These are phyloP conservation scores for Maudiozyma saulgeensis DNA, from an alignment of 805 yeast genomes.

Conservation along the genomic window DNA sequence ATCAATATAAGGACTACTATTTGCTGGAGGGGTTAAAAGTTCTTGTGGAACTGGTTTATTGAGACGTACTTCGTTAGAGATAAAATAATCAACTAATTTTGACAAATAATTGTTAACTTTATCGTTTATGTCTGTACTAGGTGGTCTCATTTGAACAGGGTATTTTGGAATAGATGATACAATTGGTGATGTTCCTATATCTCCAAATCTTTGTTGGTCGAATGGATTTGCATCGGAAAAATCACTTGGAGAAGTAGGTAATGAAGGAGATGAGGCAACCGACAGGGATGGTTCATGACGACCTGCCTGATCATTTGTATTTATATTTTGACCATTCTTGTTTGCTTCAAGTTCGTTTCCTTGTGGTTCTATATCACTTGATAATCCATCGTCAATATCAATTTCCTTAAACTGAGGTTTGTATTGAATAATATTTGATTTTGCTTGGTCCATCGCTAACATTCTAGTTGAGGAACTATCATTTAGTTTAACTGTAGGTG, in stretches of 20 bases:
- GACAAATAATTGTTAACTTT: constrained; percentile 27
- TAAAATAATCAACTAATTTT: constrained; percentile 26
- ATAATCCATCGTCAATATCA: constrained; percentile 30
- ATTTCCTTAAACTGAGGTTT: constrained; percentile 23
- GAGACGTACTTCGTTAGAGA: constrained; percentile 24
- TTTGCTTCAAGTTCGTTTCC: not conserved
- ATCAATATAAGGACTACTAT: constrained; percentile 37
- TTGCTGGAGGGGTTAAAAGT: constrained; percentile 22
- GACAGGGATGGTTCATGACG: constrained; percentile 6
- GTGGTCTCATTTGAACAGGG: constrained; percentile 15
- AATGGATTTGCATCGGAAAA: constrained; percentile 24
- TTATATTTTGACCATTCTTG: not conserved
- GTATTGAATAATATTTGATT: constrained; percentile 2
- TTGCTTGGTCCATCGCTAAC: constrained; percentile 3
- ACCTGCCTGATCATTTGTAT: not conserved
- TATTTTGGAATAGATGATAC: constrained; percentile 25
- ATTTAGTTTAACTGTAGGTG: constrained; percentile 16
- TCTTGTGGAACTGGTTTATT: constrained; percentile 22
- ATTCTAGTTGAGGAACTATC: constrained; percentile 15
- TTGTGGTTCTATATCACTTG: constrained; percentile 30
- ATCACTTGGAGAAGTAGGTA: constrained; percentile 28
- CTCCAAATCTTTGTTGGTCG: constrained; percentile 21
- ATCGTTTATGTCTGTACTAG: constrained; percentile 25
- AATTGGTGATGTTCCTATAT: constrained; percentile 27
- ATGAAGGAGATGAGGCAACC: constrained; percentile 24